Percentiles rank a stretch among this genome's conserved stretches.
Evolutionary conservation across 1,139 yeast genomes (phyloP).

Genomic region (Kluyveromyces sp.): DNA sequence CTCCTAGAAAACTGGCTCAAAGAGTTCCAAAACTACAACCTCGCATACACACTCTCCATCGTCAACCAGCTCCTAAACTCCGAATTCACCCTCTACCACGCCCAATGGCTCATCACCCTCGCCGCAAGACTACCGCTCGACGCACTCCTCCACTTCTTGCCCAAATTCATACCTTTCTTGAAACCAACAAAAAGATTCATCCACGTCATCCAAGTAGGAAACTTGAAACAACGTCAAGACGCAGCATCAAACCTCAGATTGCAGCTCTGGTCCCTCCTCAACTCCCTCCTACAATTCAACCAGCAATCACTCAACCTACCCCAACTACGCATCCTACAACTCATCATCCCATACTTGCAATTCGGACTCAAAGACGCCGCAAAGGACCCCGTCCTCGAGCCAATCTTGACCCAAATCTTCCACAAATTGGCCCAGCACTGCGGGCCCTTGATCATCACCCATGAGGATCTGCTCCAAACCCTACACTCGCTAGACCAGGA

Average conservation of each 20-base stretch:
- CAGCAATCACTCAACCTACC: background rate
- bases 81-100: slow-evolving; percentile 3
- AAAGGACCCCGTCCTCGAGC: slow-evolving; percentile 1
- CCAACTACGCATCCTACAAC: background rate
- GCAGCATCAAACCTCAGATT: slow-evolving; percentile 3
- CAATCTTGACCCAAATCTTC: background rate
- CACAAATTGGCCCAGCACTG: background rate
- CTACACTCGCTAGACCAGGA: background rate
- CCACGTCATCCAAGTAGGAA: slow-evolving; percentile 21
- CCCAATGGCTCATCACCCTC: slow-evolving; percentile 4
- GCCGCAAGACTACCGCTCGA: slow-evolving; percentile 2
- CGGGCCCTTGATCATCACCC: background rate
- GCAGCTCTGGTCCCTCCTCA: slow-evolving; percentile 5
- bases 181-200: slow-evolving; percentile 16
- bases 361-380: slow-evolving; percentile 2
- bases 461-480: background rate
- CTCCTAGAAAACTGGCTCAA: slow-evolving; percentile 9
- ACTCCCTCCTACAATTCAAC: background rate
- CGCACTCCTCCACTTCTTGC: background rate
- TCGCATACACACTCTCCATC: background rate
- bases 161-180: slow-evolving; percentile 10
- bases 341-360: slow-evolving; percentile 2
- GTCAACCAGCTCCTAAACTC: slow-evolving; percentile 1
- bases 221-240: slow-evolving; percentile 23
- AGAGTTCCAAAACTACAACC: slow-evolving; percentile 3